These are phyloP conservation scores for Colletotrichum sp. DNA, from an alignment of 2,329 filamentous ascomycete species.

Conservation along the genomic window DNA sequence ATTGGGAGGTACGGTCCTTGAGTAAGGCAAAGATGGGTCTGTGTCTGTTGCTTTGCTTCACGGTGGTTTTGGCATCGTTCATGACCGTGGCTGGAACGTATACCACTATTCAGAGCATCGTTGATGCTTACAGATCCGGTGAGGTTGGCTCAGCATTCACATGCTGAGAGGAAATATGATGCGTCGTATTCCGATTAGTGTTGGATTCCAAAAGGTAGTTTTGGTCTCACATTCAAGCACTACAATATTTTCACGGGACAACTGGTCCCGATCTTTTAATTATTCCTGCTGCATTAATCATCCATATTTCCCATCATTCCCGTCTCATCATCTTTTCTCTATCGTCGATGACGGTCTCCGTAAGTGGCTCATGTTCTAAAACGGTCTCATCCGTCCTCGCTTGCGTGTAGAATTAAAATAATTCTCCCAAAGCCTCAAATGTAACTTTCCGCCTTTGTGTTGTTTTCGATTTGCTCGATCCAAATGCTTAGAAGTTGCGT, in stretches of 20 bases:
- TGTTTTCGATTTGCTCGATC: neutral
- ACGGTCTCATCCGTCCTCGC: neutral
- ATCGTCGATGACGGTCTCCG: neutral
- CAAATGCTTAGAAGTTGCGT: neutral
- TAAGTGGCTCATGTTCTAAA: neutral
- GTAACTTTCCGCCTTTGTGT: neutral
- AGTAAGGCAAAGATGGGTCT: neutral
- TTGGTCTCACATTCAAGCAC: neutral
- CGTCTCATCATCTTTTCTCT: neutral
- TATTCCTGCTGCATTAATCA: neutral
- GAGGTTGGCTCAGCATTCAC: slow-evolving; percentile 6
- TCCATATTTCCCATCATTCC: neutral
- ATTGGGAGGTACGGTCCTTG: neutral
- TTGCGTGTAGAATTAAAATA: neutral
- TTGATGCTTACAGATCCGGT: slow-evolving; percentile 27
- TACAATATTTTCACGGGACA: neutral
- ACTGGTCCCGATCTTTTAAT: neutral
- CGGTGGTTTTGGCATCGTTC: slow-evolving; percentile 24
- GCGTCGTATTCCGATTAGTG: neutral
- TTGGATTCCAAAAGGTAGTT: neutral
- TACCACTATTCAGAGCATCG: slow-evolving; percentile 29
- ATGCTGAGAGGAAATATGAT: neutral
- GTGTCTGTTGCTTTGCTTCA: neutral
- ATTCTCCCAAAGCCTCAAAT: neutral
- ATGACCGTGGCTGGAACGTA: slow-evolving; percentile 29